Percentiles rank a stretch among this genome's conserved stretches.
These are phyloP conservation scores for Candida sithepensis DNA, from an alignment of 805 yeast genomes.

Conservation along the genomic window DNA sequence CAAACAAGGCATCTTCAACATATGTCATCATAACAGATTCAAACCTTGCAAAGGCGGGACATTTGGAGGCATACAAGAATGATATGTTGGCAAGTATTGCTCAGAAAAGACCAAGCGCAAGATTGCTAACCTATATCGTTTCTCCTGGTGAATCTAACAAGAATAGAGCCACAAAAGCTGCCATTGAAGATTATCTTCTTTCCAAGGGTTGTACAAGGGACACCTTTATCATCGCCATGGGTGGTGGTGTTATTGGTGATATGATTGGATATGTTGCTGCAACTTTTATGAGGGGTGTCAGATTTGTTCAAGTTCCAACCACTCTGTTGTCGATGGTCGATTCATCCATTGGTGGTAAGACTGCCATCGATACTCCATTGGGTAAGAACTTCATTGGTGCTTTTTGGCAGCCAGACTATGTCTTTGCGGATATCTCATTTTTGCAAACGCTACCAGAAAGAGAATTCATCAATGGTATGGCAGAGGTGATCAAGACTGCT, in stretches of 20 bases:
- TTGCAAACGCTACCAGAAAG: constrained; percentile 85
- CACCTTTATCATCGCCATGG: constrained; percentile 89
- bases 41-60: constrained; percentile 66
- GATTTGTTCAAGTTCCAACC: constrained; percentile 92
- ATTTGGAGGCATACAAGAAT: constrained; percentile 44
- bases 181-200: constrained; percentile 85
- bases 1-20: constrained; percentile 73
- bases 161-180: constrained; percentile 83
- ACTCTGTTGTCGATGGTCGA: constrained; percentile 95
- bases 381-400: constrained; percentile 97
- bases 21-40: constrained; percentile 89
- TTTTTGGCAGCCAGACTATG: constrained; percentile 92
- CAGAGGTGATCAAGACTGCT: constrained; percentile 96
- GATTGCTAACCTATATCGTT: constrained; percentile 71
- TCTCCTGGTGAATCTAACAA: constrained; percentile 94
- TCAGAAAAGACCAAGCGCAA: constrained; percentile 45
- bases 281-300: constrained; percentile 96
- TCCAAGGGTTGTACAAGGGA: constrained; percentile 90
- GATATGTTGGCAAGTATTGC: constrained; percentile 39
- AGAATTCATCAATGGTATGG: constrained; percentile 97
- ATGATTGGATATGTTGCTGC: constrained; percentile 99
- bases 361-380: constrained; percentile 94
- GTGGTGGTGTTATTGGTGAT: constrained; percentile 98
- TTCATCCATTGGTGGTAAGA: constrained; percentile 96
- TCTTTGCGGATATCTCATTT: constrained; percentile 84